Evolutionary conservation across 768 basidiomycete genomes (phyloP).

Genomic region (Rhodotorula taiwanensis): DNA sequence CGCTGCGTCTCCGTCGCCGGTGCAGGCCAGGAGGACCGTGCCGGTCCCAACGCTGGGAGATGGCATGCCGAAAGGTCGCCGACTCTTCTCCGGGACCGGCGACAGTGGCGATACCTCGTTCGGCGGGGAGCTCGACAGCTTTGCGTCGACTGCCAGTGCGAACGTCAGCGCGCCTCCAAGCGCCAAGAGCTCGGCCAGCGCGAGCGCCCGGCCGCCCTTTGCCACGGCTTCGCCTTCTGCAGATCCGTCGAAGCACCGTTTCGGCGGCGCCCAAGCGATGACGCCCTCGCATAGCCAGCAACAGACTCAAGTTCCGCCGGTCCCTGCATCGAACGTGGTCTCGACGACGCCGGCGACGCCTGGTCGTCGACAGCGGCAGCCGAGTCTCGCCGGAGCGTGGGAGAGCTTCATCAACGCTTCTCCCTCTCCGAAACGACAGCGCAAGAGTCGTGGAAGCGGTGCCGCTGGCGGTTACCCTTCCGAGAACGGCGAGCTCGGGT

Average conservation of each 20-base stretch:
- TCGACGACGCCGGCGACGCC: constrained; percentile 17
- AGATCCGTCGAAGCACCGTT: no score
- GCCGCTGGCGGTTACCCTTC: no score
- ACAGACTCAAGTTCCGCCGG: no score
- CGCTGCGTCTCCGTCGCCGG: constrained; percentile 35
- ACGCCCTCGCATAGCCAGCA: no score
- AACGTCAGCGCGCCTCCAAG: not conserved
- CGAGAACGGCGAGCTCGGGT: no score
- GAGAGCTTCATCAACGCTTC: constrained; percentile 27
- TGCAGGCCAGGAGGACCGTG: constrained; percentile 14
- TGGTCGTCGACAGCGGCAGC: constrained; percentile 3
- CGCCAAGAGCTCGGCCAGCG: no score
- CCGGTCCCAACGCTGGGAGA: constrained; percentile 3
- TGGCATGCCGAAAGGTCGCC: constrained; percentile 32
- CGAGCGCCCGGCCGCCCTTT: not conserved
- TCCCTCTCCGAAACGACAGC: constrained; percentile 11
- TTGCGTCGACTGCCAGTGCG: not conserved
- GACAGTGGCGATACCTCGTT: constrained; percentile 4
- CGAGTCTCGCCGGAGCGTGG: constrained; percentile 19
- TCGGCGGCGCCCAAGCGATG: no score
- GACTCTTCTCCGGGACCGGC: constrained; percentile 30
- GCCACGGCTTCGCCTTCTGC: not conserved
- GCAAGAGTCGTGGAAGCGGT: no score
- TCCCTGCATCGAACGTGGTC: no score
- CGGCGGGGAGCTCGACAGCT: constrained; percentile 7